Conservation (phyloP, 2,329 filamentous ascomycete genomes). For the Calonectria hawksworthii region DNA sequence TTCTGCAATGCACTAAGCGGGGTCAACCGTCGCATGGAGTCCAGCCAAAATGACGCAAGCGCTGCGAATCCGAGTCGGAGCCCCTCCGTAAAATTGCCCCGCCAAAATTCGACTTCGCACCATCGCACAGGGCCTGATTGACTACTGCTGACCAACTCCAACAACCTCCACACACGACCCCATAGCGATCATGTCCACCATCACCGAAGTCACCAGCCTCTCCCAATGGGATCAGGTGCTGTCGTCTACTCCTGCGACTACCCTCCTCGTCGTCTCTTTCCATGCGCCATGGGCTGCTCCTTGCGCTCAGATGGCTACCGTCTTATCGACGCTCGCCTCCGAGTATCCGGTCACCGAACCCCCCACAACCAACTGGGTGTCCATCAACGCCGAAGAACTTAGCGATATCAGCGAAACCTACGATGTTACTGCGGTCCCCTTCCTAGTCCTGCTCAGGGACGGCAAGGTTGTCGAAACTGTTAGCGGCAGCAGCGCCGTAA, state of each 20-base stretch:
- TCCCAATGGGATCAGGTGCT: conserved; percentile 80
- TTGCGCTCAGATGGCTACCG: conserved; percentile 92
- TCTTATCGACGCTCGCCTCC: conserved; percentile 86
- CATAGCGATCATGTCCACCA: conserved; percentile 73
- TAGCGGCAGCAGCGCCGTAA: conserved; percentile 89
- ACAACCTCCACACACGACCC: background rate
- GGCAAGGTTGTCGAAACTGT: conserved; percentile 85
- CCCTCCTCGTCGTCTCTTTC: conserved; percentile 91
- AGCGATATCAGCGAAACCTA: conserved; percentile 93
- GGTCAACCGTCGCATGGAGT: conserved; percentile 15
- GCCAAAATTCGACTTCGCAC: conserved; percentile 42
- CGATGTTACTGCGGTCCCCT: conserved; percentile 95
- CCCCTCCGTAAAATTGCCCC: conserved; percentile 37
- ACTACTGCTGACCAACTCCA: conserved; percentile 26
- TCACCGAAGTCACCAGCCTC: conserved; percentile 83
- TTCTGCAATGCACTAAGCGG: conserved; percentile 30
- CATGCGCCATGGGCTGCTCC: conserved; percentile 97
- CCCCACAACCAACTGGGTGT: conserved; percentile 83
- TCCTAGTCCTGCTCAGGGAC: conserved; percentile 85
- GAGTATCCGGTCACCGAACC: conserved; percentile 82
- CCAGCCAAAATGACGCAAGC: conserved; percentile 47
- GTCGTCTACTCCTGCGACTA: conserved; percentile 74
- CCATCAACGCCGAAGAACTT: conserved; percentile 94
- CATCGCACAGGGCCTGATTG: conserved; percentile 34
- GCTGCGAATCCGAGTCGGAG: conserved; percentile 15